phyloP scores from a whole-genome alignment of 2,329 filamentous ascomycete genomes.

The Talaromyces islandicus region DNA sequence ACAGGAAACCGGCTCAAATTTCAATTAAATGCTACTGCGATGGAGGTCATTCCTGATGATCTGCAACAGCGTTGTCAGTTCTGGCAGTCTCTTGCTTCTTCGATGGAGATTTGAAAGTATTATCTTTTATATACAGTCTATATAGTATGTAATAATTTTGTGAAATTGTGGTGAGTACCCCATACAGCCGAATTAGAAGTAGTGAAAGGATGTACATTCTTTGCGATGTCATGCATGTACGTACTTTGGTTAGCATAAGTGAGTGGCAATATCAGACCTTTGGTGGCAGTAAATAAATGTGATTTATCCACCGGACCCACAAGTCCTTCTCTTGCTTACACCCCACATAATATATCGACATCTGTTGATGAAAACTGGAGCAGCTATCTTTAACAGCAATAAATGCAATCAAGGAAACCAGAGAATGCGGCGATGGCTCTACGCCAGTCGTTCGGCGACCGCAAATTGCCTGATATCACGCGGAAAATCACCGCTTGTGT shows the following conservation, averaged over 20 bases:
- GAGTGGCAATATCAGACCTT: background rate
- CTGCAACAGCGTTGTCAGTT: constrained; percentile 19
- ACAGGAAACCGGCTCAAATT: constrained; percentile 36
- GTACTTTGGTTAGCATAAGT: background rate
- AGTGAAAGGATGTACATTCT: too few species aligned
- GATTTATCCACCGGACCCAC: background rate
- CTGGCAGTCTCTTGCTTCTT: background rate
- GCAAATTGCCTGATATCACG: constrained; percentile 28
- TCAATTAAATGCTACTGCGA: constrained; percentile 37
- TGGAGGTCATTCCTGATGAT: constrained; percentile 38
- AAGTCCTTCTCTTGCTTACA: background rate
- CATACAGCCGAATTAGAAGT: too few species aligned
- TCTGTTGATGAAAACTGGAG: background rate
- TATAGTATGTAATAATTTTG: background rate
- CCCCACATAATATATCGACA: background rate
- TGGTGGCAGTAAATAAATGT: background rate
- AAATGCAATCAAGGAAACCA: background rate
- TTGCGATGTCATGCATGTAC: too few species aligned
- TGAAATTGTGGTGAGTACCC: too few species aligned
- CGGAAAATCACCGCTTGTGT: constrained; percentile 25
- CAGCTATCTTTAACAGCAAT: background rate
- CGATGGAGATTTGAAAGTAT: background rate
- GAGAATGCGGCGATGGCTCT: constrained; percentile 8
- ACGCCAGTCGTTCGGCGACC: constrained; percentile 30
- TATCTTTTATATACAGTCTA: background rate